A percentile compares a stretch with the other conserved stretches of the same genome.
These are phyloP conservation scores for Malbranchea cinnamomea DNA, from an alignment of 2,329 filamentous ascomycete species.

Conservation along the genomic window DNA sequence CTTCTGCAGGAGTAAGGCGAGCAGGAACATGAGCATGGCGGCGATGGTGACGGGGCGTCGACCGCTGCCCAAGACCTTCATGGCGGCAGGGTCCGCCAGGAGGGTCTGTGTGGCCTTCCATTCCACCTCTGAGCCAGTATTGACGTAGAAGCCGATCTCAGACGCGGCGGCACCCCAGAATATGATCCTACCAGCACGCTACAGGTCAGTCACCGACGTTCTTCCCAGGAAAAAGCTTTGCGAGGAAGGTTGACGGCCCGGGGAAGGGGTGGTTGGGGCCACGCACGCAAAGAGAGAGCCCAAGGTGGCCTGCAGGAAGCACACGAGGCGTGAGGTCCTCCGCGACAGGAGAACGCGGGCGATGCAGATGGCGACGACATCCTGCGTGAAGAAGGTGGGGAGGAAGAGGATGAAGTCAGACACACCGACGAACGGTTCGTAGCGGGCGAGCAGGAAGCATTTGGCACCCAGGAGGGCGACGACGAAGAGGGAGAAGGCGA, in stretches of 20 bases:
- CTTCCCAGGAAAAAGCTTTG: too few relatives aligned
- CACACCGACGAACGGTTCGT: background rate
- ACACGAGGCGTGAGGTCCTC: slow-evolving; percentile 7
- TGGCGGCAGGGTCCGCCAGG: slow-evolving; percentile 13
- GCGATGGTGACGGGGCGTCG: slow-evolving; percentile 13
- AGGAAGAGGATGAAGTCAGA: slow-evolving; percentile 12
- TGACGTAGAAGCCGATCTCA: slow-evolving; percentile 14
- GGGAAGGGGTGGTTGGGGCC: too few relatives aligned
- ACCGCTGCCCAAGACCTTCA: slow-evolving; percentile 15
- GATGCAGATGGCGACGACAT: slow-evolving; percentile 9
- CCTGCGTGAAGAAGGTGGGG: slow-evolving; percentile 15
- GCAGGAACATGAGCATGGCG: slow-evolving; percentile 7
- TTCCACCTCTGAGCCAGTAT: slow-evolving; percentile 15
- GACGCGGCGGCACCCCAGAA: slow-evolving; percentile 7
- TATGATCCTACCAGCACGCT: background rate
- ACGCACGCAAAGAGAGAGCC: slow-evolving; percentile 11
- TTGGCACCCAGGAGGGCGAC: slow-evolving; percentile 11
- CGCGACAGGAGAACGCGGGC: slow-evolving; percentile 12
- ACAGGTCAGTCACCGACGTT: too few relatives aligned
- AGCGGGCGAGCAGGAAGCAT: slow-evolving; percentile 7
- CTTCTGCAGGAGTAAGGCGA: slow-evolving; percentile 10
- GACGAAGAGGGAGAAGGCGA: slow-evolving; percentile 13
- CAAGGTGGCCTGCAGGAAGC: slow-evolving; percentile 6
- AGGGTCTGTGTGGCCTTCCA: slow-evolving; percentile 15
- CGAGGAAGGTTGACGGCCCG: too few relatives aligned